Evolutionary conservation across 2,329 filamentous ascomycete species (phyloP), one percentile per base, ranked within the genome.

Genomic region (Aspergillus quadrilineatus): DNA sequence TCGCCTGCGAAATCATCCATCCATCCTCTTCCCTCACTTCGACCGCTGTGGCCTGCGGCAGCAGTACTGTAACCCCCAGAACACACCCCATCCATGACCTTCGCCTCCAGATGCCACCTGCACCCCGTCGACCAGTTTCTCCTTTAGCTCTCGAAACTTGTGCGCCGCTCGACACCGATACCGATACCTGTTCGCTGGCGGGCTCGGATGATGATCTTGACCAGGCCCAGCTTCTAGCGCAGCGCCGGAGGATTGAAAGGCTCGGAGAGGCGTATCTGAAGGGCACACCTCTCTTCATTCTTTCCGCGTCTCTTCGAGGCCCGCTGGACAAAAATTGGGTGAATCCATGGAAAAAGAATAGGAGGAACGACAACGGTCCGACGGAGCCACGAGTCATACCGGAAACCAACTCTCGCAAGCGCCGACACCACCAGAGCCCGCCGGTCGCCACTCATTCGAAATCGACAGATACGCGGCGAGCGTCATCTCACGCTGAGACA

Each of bases 251-350:
- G 57, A 75, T 79, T 45, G 76, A 80, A 65, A 68, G 61, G 36
- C 66, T 75, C 32, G 77, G 67, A 15, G 69, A 69, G 44, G 67
- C 72, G 7, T 79, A 80, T 64, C 64, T 78, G 39, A 64, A 73
- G 34, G 78, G 78, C 28, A 65, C 68, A 29, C 69, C 71, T 14
- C 64, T 78, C 8, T 79, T 78, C 54, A 79, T 81, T 44, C 64
- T 77, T 9, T 78, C 73, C 5, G 78, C 78, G 10, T 71, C 71
- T 7, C 66, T 81, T 17, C 72, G 67, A 43, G 79, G 79, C 0
- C 78, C 78, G 1, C 76, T 81, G 32, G 70, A 75, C 4, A 57
- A 70, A 26, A 70, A 63, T 28, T 81, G 79, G 79, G 60, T 62
- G 4, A 80, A 80, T 61, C 79, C 78, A 2, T 80, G 78, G 78